Percentiles rank a stretch among this genome's conserved stretches.
Evolutionary conservation across 108 stramenopile species (phyloP).

Genomic region (Parietichytrium sp.): DNA sequence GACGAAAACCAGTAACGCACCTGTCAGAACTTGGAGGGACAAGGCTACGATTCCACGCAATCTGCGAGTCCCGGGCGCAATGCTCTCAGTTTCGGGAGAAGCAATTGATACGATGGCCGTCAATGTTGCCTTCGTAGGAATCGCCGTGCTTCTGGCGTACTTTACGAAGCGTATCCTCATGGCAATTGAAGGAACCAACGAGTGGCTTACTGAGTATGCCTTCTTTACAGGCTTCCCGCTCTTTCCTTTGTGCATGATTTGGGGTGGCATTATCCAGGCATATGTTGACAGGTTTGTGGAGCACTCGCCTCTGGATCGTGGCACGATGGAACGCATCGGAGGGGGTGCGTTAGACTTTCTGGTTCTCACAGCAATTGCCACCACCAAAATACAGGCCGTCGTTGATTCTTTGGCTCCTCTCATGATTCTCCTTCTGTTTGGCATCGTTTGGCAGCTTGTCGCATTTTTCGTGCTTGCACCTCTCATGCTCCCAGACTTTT

Average conservation of each 20-base stretch:
- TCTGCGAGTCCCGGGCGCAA: background rate
- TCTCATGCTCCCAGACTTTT: constrained; percentile 32
- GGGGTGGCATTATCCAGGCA: background rate
- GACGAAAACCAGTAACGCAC: no score
- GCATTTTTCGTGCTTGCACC: constrained; percentile 5
- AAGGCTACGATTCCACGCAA: background rate
- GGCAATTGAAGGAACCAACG: background rate
- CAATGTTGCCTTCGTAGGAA: background rate
- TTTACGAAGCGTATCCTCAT: constrained; percentile 22
- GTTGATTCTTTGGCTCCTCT: background rate
- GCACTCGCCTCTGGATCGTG: constrained; percentile 24
- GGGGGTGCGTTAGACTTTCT: background rate
- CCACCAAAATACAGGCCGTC: constrained; percentile 24
- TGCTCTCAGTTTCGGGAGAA: background rate
- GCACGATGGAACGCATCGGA: constrained; percentile 33
- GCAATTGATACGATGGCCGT: constrained; percentile 18
- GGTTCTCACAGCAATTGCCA: constrained; percentile 20
- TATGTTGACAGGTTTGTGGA: background rate
- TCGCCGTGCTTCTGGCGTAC: background rate
- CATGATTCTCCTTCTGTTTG: constrained; percentile 12
- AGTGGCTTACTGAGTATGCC: constrained; percentile 20
- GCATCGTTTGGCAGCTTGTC: background rate
- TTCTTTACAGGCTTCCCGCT: constrained; percentile 40
- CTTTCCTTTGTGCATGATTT: constrained; percentile 25
- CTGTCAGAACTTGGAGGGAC: constrained; percentile 3